Conservation (phyloP, 345 rosid genomes). For the Rhizophora apiculata region DNA sequence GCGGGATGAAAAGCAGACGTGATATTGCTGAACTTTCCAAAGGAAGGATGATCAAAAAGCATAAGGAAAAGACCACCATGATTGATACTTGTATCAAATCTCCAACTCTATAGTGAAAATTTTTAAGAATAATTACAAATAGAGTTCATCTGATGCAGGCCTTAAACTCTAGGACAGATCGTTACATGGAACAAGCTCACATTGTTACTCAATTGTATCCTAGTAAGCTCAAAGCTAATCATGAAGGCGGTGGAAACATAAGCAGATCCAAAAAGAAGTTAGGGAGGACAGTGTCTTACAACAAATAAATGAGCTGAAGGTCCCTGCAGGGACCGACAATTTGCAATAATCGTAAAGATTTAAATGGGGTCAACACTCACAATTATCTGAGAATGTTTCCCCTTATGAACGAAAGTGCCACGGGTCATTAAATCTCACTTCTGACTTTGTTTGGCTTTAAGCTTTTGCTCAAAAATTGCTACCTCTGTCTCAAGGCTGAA, state of each 20-base stretch:
- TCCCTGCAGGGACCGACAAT: slow-evolving; percentile 16
- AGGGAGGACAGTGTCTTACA: not conserved
- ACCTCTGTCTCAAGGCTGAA: slow-evolving; percentile 79
- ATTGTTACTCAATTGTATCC: slow-evolving; percentile 8
- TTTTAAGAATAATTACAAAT: slow-evolving; percentile 13
- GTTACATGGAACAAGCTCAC: slow-evolving; percentile 22
- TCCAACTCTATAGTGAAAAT: slow-evolving; percentile 14
- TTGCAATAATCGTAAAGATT: not conserved
- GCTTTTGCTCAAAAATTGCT: slow-evolving; percentile 69
- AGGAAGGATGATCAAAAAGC: not conserved
- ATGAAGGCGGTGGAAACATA: slow-evolving; percentile 8
- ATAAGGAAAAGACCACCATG: not conserved
- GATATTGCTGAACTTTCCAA: too few relatives aligned
- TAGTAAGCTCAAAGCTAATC: slow-evolving; percentile 13
- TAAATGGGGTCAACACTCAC: not conserved
- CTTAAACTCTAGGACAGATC: not conserved
- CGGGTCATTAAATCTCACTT: slow-evolving; percentile 23
- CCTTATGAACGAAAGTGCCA: not conserved
- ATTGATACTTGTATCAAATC: slow-evolving; percentile 1
- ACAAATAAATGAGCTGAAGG: slow-evolving; percentile 24
- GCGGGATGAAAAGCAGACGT: too few relatives aligned
- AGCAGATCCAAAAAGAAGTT: slow-evolving; percentile 16
- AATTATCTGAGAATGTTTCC: not conserved
- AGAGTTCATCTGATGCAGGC: not conserved
- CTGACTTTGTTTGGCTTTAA: slow-evolving; percentile 61